These are phyloP conservation scores for Nicotiana tomentosiformis DNA, from an alignment of 257 asterid genomes.

Conservation along the genomic window DNA sequence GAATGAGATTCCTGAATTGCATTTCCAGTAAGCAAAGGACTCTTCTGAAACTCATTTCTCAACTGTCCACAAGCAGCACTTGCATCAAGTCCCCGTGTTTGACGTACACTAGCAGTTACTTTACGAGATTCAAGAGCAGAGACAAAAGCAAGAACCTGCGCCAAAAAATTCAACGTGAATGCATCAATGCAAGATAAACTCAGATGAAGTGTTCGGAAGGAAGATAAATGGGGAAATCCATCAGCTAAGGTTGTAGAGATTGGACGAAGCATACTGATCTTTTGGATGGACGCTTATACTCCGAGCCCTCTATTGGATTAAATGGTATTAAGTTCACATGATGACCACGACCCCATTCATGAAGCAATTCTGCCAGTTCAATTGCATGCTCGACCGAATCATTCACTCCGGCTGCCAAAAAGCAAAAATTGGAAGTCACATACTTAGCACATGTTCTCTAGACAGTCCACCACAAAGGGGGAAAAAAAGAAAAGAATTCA, in stretches of 20 bases:
- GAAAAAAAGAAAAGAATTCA: not conserved
- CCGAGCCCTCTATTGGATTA: conserved; percentile 80
- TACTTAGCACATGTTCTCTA: not conserved
- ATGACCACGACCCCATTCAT: conserved; percentile 78
- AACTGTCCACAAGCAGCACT: conserved; percentile 98
- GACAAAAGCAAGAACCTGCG: conserved; percentile 70
- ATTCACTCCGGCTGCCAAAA: conserved; percentile 76
- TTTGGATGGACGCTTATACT: conserved; percentile 67
- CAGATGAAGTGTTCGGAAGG: not conserved
- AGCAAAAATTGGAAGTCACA: not conserved
- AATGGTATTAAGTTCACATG: conserved; percentile 91
- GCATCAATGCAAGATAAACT: not conserved
- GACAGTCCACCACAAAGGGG: not conserved
- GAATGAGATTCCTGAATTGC: conserved; percentile 33
- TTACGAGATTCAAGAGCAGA: conserved; percentile 76
- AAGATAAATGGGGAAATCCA: not conserved
- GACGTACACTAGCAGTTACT: conserved; percentile 79
- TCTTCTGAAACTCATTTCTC: conserved; percentile 83
- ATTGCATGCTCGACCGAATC: conserved; percentile 65
- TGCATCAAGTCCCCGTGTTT: conserved; percentile 94
- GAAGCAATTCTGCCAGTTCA: conserved; percentile 80
- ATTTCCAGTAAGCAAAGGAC: conserved; percentile 43
- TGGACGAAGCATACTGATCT: conserved; percentile 47
- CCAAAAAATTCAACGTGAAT: not conserved
- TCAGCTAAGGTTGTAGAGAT: not conserved